phyloP scores from a whole-genome alignment of 331 rosid genomes.

The Rhamnella rubrinervis region DNA sequence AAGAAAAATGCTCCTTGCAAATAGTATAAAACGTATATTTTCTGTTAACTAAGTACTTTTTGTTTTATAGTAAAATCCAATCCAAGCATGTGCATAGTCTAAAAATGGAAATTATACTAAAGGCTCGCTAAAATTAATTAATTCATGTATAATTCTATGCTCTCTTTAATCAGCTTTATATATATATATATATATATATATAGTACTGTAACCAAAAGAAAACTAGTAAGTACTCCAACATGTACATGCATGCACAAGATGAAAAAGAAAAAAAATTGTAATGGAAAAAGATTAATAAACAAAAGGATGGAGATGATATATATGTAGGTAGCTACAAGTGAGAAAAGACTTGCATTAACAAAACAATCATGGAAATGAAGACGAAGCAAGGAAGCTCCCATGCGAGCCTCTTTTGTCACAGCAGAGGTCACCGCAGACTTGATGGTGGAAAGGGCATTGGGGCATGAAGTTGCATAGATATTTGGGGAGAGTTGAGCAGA shows the following conservation, averaged over 20 bases:
- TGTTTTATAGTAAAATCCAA: too few species aligned
- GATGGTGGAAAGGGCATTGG: conserved; percentile 51
- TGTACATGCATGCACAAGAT: not conserved
- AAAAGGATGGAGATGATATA: not conserved
- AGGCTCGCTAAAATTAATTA: too few species aligned
- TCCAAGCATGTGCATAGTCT: too few species aligned
- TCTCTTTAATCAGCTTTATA: too few species aligned
- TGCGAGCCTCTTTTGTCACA: conserved; percentile 52
- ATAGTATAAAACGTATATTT: too few species aligned
- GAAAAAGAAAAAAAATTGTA: not conserved
- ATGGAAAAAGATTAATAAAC: not conserved
- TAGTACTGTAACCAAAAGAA: too few species aligned
- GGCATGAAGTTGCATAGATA: conserved; percentile 47
- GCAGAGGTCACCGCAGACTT: conserved; percentile 40
- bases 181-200: too few species aligned
- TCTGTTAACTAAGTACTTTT: too few species aligned
- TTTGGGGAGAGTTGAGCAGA: conserved; percentile 59
- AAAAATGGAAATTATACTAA: too few species aligned
- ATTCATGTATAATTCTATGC: too few species aligned
- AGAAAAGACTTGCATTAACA: conserved; percentile 60
- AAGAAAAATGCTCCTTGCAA: too few species aligned
- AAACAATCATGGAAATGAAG: conserved; percentile 93
- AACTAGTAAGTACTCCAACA: too few species aligned
- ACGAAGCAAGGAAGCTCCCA: conserved; percentile 87
- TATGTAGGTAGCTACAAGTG: not conserved